Conservation (phyloP, 2,329 filamentous ascomycete genomes). For the Xylaria sp. region DNA sequence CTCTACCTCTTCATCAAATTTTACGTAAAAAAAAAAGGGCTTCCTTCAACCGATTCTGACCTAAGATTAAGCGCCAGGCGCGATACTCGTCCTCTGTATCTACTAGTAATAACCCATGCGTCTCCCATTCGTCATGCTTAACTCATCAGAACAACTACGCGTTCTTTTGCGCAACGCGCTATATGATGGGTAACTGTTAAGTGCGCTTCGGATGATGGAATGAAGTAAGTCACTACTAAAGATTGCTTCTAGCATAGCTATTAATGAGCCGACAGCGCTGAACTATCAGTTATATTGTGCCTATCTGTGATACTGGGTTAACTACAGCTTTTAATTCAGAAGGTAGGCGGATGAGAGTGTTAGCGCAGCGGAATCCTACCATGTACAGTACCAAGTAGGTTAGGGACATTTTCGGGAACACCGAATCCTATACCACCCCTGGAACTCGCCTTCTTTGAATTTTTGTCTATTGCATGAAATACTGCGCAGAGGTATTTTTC, state of each 20-base stretch:
- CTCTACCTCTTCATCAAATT: slow-evolving; percentile 26
- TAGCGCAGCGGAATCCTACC: no score
- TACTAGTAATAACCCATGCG: neutral
- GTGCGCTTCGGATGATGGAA: no score
- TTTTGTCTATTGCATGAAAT: neutral
- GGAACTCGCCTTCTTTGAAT: neutral
- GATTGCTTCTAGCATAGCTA: no score
- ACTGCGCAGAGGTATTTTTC: neutral
- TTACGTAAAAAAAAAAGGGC: slow-evolving; percentile 31
- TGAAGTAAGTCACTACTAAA: no score
- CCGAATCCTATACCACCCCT: slow-evolving; percentile 10
- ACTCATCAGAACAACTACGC: neutral
- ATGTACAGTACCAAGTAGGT: neutral
- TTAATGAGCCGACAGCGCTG: no score
- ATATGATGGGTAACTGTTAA: no score
- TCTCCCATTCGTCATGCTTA: neutral
- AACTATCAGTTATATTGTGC: no score
- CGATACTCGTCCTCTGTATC: neutral
- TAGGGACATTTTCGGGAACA: slow-evolving; percentile 9
- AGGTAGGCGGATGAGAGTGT: no score
- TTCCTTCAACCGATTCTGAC: neutral
- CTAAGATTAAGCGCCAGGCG: slow-evolving; percentile 1
- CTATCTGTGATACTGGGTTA: no score
- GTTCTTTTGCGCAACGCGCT: no score
- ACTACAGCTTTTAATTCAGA: no score